These are phyloP conservation scores for Saturnispora hagleri DNA, from an alignment of 805 yeast genomes.

Conservation along the genomic window DNA sequence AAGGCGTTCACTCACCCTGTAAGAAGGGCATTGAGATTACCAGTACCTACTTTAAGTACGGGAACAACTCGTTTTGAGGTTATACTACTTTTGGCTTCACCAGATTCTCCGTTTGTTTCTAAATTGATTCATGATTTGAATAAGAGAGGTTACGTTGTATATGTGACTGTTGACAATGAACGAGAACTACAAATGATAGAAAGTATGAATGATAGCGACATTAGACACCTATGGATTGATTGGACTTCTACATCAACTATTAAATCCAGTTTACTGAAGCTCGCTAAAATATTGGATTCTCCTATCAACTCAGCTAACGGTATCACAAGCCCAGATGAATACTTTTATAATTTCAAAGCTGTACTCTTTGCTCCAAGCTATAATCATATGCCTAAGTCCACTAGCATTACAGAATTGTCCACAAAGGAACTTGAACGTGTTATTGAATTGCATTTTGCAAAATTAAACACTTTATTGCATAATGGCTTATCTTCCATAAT, in stretches of 20 bases:
- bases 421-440: constrained; percentile 22
- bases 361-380: constrained; percentile 61
- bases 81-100: constrained; percentile 66
- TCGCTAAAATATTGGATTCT: constrained; percentile 37
- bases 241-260: constrained; percentile 34
- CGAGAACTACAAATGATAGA: constrained; percentile 44
- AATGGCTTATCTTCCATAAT: constrained; percentile 25
- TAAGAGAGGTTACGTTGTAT: constrained; percentile 72
- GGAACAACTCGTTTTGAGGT: constrained; percentile 74
- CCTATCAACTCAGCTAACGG: constrained; percentile 36
- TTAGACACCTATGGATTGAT: constrained; percentile 53
- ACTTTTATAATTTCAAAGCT: constrained; percentile 49
- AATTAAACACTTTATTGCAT: constrained; percentile 19
- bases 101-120: constrained; percentile 63
- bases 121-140: constrained; percentile 67
- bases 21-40: constrained; percentile 3
- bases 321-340: constrained; percentile 26
- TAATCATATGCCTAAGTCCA: constrained; percentile 26
- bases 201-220: constrained; percentile 57
- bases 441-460: constrained; percentile 21
- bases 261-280: constrained; percentile 38
- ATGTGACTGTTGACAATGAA: constrained; percentile 60
- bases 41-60: constrained; percentile 3
- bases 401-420: constrained; percentile 21
- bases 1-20: neutral